These are phyloP conservation scores for Candida sp. DNA, from an alignment of 1,139 yeast species.

Conservation along the genomic window DNA sequence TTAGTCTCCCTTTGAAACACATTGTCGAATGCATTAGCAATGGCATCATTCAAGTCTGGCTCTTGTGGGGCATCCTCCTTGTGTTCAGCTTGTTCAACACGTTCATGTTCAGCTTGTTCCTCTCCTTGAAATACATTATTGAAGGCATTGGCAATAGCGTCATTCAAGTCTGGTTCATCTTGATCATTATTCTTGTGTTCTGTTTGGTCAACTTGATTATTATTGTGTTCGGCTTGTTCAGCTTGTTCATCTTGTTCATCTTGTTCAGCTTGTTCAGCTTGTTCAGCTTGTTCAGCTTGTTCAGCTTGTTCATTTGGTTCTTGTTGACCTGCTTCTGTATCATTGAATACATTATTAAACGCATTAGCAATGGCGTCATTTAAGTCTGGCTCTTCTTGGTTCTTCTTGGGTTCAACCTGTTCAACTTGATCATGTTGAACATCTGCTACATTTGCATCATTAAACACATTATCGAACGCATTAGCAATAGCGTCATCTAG, in stretches of 20 bases:
- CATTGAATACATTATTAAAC: slow-evolving; percentile 4
- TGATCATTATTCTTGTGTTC: slow-evolving; percentile 17
- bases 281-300: too few species aligned
- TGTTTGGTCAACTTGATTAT: neutral
- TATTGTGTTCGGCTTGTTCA: neutral
- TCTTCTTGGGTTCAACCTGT: too few species aligned
- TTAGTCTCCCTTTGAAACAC: neutral
- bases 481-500: slow-evolving; percentile 22
- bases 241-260: too few species aligned
- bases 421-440: neutral
- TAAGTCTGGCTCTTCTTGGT: slow-evolving; percentile 3
- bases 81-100: neutral
- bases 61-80: too few species aligned
- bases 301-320: too few species aligned
- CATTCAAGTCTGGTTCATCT: slow-evolving; percentile 12
- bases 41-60: slow-evolving; percentile 16
- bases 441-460: slow-evolving; percentile 1
- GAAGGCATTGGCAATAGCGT: slow-evolving; percentile 16
- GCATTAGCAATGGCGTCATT: slow-evolving; percentile 19
- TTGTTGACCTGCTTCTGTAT: slow-evolving; percentile 1
- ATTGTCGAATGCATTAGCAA: slow-evolving; percentile 10
- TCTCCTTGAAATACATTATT: slow-evolving; percentile 5
- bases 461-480: slow-evolving; percentile 11
- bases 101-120: slow-evolving; percentile 1
- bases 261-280: too few species aligned